Percentiles rank a stretch among this genome's conserved stretches.
phyloP scores from a whole-genome alignment of 2,329 filamentous ascomycete genomes.

The Trichoderma sp. region DNA sequence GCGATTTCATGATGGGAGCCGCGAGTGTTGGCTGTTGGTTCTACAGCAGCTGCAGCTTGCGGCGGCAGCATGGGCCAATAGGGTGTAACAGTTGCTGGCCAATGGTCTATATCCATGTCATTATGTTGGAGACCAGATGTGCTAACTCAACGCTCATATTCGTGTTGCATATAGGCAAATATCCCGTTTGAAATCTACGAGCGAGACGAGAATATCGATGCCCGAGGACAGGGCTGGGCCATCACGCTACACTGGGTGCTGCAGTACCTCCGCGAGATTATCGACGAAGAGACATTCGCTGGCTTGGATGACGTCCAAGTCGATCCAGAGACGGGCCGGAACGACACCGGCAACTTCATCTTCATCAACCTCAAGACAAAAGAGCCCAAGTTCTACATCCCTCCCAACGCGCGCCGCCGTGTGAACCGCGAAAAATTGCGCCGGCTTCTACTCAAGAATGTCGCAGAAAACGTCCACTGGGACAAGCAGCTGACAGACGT shows the following conservation, averaged over 20 bases:
- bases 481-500: constrained; percentile 40
- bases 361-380: constrained; percentile 47
- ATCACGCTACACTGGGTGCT: constrained; percentile 64
- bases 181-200: constrained; percentile 42
- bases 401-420: constrained; percentile 43
- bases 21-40: not conserved
- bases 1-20: not conserved
- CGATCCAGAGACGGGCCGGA: constrained; percentile 45
- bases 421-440: constrained; percentile 45
- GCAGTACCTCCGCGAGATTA: constrained; percentile 36
- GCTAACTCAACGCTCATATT: not conserved
- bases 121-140: not conserved
- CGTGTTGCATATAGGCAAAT: constrained; percentile 32
- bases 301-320: constrained; percentile 37
- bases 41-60: not conserved
- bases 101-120: not conserved
- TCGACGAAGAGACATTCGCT: constrained; percentile 34
- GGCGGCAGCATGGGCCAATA: not conserved
- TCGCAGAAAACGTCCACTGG: constrained; percentile 40
- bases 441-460: constrained; percentile 37
- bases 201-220: constrained; percentile 37
- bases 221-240: constrained; percentile 57
- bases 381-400: constrained; percentile 46
- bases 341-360: constrained; percentile 46
- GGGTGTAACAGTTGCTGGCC: not conserved